Evolutionary conservation across 768 basidiomycete species (phyloP), one percentile per base, ranked within the genome.

Genomic region (Boletus speciosus): DNA sequence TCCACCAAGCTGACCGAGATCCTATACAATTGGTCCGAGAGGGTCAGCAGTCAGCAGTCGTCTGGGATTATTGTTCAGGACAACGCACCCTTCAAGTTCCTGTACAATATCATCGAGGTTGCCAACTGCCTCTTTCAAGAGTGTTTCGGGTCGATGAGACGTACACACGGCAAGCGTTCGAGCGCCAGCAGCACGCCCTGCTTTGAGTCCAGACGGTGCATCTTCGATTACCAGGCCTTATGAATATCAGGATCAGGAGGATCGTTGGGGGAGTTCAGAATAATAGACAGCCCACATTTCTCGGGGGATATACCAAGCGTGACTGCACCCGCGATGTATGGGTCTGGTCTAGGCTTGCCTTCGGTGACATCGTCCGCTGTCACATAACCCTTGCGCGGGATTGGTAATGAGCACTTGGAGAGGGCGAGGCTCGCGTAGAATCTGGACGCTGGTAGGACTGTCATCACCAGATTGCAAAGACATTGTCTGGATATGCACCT

Each of bases 201-300:
- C 79, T 55, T 74, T 75, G 58, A 94, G 72, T 3, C 94, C 94
- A 14, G 90, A 86, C 5, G 92, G 87, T 2, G 94, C 93, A 63
- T 97, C 94, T 63, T 95, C 93, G 4, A 97, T 78, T 8, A 96
- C 93, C 54, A 96, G 75, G 63, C 88, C 89, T 91, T 45, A n/a
- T 35, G 14, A 31, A 45, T 23, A 45, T 44, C 23, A 37, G 38
- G 25, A 40, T 55, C 34, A 53, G 47, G 27, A 37, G 23, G 12
- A 10, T 41, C 10, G 15, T 15, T 11, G 5, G 34, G 21, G 21
- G 14, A 35, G 47, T 40, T 12, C 11, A 35, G 34, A 23, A 23
- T 31, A 19, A 11, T 16, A 15, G 25, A 37, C 25, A 16, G 62
- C 81, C 52, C 46, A 84, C 88, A 92, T 46, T 81, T 81, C 21